phyloP scores from a whole-genome alignment of 495 filamentous ascomycete genomes.

The Tirmania nivea region DNA sequence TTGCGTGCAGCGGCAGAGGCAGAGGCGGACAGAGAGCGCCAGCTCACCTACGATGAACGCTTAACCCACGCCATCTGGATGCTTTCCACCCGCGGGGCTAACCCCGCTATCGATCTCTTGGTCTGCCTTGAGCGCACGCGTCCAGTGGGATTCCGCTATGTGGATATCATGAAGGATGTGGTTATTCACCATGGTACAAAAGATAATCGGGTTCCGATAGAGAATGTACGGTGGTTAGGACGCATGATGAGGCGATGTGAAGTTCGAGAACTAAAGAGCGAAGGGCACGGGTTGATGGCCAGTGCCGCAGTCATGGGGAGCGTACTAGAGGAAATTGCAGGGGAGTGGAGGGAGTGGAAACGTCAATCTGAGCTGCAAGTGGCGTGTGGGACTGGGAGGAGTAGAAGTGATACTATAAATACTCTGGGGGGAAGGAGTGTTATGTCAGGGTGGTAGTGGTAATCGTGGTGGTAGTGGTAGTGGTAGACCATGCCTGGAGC shows the following conservation, averaged over 20 bases:
- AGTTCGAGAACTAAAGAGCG: constrained; percentile 72
- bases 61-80: constrained; percentile 89
- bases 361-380: background rate
- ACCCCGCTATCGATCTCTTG: constrained; percentile 80
- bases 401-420: background rate
- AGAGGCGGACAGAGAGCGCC: constrained; percentile 43
- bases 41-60: constrained; percentile 58
- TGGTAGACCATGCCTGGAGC: too few species aligned
- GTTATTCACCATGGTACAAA: constrained; percentile 86
- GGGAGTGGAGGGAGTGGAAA: constrained; percentile 88
- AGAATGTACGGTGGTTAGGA: constrained; percentile 86
- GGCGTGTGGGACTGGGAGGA: background rate
- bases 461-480: too few species aligned
- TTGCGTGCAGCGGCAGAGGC: constrained; percentile 27
- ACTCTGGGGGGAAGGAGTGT: background rate
- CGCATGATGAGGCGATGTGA: constrained; percentile 85
- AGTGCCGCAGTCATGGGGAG: constrained; percentile 79
- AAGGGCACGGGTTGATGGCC: constrained; percentile 94
- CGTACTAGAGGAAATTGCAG: constrained; percentile 77
- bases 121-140: constrained; percentile 82
- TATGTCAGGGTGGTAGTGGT: background rate
- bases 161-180: constrained; percentile 74
- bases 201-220: constrained; percentile 79
- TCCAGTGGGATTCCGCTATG: constrained; percentile 88
- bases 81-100: constrained; percentile 73